A percentile compares a stretch with the other conserved stretches of the same genome.
Evolutionary conservation across 2,329 filamentous ascomycete species (phyloP).

Genomic region (Sphaerulina populicola): DNA sequence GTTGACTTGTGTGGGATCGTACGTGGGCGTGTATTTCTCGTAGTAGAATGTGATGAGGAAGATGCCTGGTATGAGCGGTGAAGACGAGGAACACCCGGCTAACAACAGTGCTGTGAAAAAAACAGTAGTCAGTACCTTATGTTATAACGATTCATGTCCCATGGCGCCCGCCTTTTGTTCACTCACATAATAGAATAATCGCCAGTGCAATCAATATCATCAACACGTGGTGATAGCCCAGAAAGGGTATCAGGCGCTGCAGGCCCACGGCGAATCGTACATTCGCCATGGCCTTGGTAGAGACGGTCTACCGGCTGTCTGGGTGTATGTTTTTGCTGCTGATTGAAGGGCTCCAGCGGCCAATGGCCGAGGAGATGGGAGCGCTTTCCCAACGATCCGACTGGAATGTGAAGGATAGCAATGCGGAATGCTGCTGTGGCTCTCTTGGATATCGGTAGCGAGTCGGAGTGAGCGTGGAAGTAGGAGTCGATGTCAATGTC

Average conservation of each 20-base stretch:
- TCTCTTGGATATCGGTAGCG: not conserved
- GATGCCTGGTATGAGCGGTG: constrained; percentile 86
- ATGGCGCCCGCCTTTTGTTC: no score
- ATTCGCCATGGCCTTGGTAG: constrained; percentile 39
- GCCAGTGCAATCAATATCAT: constrained; percentile 94
- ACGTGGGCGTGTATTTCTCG: constrained; percentile 70
- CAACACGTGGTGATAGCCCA: constrained; percentile 74
- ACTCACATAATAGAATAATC: constrained; percentile 91
- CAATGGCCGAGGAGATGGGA: constrained; percentile 22
- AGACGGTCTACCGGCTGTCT: constrained; percentile 32
- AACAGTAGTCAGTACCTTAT: constrained; percentile 12
- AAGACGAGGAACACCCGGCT: constrained; percentile 93
- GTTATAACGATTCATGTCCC: no score
- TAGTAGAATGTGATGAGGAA: constrained; percentile 99
- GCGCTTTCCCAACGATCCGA: constrained; percentile 17
- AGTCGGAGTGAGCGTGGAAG: not conserved
- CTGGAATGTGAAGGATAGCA: constrained; percentile 11
- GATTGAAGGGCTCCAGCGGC: constrained; percentile 18
- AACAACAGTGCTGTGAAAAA: constrained; percentile 64
- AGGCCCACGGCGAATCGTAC: constrained; percentile 46
- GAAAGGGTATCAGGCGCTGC: constrained; percentile 51
- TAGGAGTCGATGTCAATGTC: not conserved
- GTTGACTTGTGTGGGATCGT: constrained; percentile 80
- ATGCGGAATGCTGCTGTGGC: constrained; percentile 5
- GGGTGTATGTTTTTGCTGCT: constrained; percentile 7